Evolutionary conservation across 345 rosid genomes (phyloP).

Genomic region (Syzygium aqueum): DNA sequence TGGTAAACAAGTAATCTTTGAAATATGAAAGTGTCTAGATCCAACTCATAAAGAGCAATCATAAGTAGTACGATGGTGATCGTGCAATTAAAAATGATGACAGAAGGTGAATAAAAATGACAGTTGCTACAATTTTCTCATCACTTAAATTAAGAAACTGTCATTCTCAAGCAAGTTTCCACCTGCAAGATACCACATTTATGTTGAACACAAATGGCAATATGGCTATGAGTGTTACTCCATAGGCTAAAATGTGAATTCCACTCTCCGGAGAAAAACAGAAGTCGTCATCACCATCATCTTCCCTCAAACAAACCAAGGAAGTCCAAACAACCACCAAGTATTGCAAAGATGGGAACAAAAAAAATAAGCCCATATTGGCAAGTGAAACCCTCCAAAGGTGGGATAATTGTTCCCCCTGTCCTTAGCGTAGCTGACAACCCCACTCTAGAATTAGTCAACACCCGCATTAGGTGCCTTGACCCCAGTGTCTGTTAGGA

Average conservation of each 20-base stretch:
- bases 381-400: not conserved
- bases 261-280: not conserved
- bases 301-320: not conserved
- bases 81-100: not conserved
- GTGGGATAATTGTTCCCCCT: not conserved
- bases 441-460: not conserved
- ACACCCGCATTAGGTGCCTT: not conserved
- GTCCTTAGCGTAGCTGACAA: not conserved
- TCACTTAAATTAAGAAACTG: not conserved
- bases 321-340: not conserved
- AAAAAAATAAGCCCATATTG: not conserved
- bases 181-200: not conserved
- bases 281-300: not conserved
- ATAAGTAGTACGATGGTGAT: not conserved
- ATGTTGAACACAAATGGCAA: not conserved
- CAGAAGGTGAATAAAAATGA: not conserved
- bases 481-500: not conserved
- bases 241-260: not conserved
- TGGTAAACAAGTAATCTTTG: not conserved
- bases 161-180: not conserved
- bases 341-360: not conserved
- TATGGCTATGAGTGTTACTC: not conserved
- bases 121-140: not conserved
- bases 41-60: not conserved
- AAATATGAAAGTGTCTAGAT: not conserved